phyloP scores from a whole-genome alignment of 257 asterid species.

The Gentiana macrophylla region DNA sequence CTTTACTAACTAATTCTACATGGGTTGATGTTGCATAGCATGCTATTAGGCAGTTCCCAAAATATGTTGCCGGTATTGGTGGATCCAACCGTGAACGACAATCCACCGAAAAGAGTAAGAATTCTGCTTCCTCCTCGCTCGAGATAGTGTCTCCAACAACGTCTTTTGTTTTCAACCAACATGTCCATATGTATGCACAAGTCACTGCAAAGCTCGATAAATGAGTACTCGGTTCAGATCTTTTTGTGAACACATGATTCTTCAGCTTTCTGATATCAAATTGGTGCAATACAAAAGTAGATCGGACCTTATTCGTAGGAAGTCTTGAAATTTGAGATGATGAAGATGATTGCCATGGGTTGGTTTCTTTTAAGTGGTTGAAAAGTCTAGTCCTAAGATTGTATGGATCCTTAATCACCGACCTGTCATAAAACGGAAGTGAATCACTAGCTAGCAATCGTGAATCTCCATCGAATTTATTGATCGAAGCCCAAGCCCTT shows the following conservation, averaged over 20 bases:
- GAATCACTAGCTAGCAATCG: neutral
- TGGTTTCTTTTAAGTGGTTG: slow-evolving; percentile 4
- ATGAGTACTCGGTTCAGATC: neutral
- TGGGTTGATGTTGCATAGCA: neutral
- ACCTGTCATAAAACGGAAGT: slow-evolving; percentile 31
- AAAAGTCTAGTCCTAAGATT: slow-evolving; percentile 15
- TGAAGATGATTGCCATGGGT: neutral
- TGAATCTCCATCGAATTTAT: slow-evolving; percentile 4
- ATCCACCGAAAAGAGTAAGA: slow-evolving; percentile 8
- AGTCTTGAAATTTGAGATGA: neutral
- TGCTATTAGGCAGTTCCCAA: slow-evolving; percentile 13
- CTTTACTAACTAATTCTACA: slow-evolving; percentile 4
- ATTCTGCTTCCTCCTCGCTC: slow-evolving; percentile 6
- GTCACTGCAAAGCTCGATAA: slow-evolving; percentile 10
- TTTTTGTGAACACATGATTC: neutral
- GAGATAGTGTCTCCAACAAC: neutral
- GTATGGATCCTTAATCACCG: slow-evolving; percentile 25
- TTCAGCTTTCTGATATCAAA: slow-evolving; percentile 7
- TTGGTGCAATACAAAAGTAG: slow-evolving; percentile 5
- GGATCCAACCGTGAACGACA: slow-evolving; percentile 16
- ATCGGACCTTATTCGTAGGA: slow-evolving; percentile 7
- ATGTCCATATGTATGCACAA: slow-evolving; percentile 17
- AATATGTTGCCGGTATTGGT: slow-evolving; percentile 12
- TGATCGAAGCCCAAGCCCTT: slow-evolving; percentile 26
- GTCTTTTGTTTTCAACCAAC: slow-evolving; percentile 12